Evolutionary conservation across 345 rosid species (phyloP).

Genomic region (Arabidopsis arenosa): DNA sequence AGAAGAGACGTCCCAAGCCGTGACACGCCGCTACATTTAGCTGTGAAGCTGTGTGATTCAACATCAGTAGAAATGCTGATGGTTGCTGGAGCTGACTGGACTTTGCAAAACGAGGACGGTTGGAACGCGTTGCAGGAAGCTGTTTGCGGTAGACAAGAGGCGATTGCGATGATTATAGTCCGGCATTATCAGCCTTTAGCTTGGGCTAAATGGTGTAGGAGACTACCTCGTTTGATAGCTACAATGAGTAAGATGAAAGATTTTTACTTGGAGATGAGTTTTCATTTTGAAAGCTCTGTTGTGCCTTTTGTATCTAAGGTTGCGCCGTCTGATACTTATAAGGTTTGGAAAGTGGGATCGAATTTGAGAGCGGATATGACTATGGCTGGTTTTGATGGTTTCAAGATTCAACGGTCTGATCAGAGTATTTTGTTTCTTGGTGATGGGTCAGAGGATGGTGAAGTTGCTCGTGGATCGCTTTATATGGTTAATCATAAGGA

Average conservation of each 20-base stretch:
- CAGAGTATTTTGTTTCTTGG: slow-evolving; percentile 95
- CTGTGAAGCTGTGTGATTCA: slow-evolving; percentile 85
- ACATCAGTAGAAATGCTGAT: slow-evolving; percentile 85
- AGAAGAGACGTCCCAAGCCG: slow-evolving; percentile 88
- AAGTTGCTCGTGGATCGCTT: slow-evolving; percentile 74
- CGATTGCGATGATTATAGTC: slow-evolving; percentile 77
- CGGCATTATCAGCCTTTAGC: slow-evolving; percentile 90
- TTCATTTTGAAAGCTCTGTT: slow-evolving; percentile 95
- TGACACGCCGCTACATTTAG: slow-evolving; percentile 94
- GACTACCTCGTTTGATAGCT: slow-evolving; percentile 84
- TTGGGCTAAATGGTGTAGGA: slow-evolving; percentile 98
- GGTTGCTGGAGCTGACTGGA: slow-evolving; percentile 97
- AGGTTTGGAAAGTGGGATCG: slow-evolving; percentile 92
- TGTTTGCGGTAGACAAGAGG: slow-evolving; percentile 78
- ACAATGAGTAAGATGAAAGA: slow-evolving; percentile 91
- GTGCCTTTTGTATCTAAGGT: slow-evolving; percentile 91
- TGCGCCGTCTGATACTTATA: slow-evolving; percentile 96
- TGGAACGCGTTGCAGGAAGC: slow-evolving; percentile 99
- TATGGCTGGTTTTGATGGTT: slow-evolving; percentile 96
- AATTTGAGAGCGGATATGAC: slow-evolving; percentile 98
- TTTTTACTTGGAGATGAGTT: slow-evolving; percentile 94
- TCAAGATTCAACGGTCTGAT: slow-evolving; percentile 87
- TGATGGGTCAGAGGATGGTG: slow-evolving; percentile 89
- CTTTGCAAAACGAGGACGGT: slow-evolving; percentile 89
- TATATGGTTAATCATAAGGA: slow-evolving; percentile 94